Evolutionary conservation across 2,329 filamentous ascomycete species (phyloP).

Genomic region (Magnaporthiopsis incrustans): DNA sequence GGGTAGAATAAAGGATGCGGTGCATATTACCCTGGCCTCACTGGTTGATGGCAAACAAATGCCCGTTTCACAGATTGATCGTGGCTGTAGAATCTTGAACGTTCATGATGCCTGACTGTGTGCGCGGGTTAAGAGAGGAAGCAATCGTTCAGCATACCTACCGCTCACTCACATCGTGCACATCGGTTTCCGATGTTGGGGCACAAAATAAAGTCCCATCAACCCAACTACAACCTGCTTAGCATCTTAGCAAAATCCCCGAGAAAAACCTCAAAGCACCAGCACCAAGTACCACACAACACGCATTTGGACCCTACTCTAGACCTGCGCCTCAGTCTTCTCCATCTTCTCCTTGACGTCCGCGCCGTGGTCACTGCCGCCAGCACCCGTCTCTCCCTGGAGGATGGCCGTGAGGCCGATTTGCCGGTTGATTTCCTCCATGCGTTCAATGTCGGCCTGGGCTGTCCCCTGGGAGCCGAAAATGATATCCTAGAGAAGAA

Average conservation of each 20-base stretch:
- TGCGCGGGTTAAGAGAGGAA: too few species aligned
- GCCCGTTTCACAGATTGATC: too few species aligned
- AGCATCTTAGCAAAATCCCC: neutral
- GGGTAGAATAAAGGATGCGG: too few species aligned
- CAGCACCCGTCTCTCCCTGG: slow-evolving; percentile 4
- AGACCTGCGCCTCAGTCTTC: neutral
- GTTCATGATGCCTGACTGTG: too few species aligned
- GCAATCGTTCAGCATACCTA: neutral
- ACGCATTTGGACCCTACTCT: neutral
- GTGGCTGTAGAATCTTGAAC: too few species aligned
- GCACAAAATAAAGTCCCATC: too few species aligned
- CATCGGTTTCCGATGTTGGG: too few species aligned
- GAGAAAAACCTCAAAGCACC: neutral
- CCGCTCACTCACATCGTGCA: too few species aligned
- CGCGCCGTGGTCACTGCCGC: neutral
- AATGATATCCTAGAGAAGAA: slow-evolving; percentile 44
- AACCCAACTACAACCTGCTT: too few species aligned
- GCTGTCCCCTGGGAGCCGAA: slow-evolving; percentile 61
- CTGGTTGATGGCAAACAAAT: too few species aligned
- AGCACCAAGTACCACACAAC: neutral
- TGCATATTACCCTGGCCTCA: too few species aligned
- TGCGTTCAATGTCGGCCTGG: slow-evolving; percentile 58
- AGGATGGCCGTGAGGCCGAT: slow-evolving; percentile 50
- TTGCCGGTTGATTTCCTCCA: slow-evolving; percentile 64
- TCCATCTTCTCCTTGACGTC: neutral